A percentile compares a stretch with the other conserved stretches of the same genome.
These are phyloP conservation scores for Musa acuminata DNA, from an alignment of 176 grass and related monocot genomes.

Conservation along the genomic window DNA sequence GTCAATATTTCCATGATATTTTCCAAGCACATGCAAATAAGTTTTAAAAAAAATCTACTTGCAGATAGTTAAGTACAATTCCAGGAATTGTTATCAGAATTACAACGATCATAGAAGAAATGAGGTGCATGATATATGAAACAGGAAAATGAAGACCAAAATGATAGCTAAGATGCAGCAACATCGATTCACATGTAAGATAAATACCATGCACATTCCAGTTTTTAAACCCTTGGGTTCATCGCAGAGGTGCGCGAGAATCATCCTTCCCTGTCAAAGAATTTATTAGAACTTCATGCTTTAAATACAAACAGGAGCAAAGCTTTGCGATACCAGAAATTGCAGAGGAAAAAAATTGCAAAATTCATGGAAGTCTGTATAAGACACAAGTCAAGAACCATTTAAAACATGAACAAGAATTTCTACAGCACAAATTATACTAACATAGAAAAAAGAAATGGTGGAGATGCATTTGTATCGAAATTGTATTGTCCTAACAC, in stretches of 20 bases:
- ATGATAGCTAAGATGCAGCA: conserved; percentile 15
- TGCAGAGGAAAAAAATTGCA: neutral
- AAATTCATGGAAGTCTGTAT: too few relatives aligned
- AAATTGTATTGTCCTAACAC: too few relatives aligned
- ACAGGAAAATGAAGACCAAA: conserved; percentile 2
- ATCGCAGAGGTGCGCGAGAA: conserved; percentile 85
- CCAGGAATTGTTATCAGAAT: too few relatives aligned
- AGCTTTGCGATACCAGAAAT: neutral
- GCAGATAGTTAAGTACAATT: neutral
- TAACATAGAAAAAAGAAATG: neutral
- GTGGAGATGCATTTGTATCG: too few relatives aligned
- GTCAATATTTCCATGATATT: conserved; percentile 17
- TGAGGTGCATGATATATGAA: neutral
- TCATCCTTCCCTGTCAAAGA: conserved; percentile 80
- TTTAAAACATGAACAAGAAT: neutral
- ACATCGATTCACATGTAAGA: neutral
- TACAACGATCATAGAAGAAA: too few relatives aligned
- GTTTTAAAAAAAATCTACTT: neutral
- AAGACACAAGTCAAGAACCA: neutral
- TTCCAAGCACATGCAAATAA: neutral
- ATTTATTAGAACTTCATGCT: neutral
- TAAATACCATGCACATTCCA: conserved; percentile 86
- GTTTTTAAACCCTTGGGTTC: conserved; percentile 96
- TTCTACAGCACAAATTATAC: neutral
- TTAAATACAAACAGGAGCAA: neutral